These are phyloP conservation scores for Talaromyces proteolyticus DNA, from an alignment of 495 filamentous ascomycete genomes.

Conservation along the genomic window DNA sequence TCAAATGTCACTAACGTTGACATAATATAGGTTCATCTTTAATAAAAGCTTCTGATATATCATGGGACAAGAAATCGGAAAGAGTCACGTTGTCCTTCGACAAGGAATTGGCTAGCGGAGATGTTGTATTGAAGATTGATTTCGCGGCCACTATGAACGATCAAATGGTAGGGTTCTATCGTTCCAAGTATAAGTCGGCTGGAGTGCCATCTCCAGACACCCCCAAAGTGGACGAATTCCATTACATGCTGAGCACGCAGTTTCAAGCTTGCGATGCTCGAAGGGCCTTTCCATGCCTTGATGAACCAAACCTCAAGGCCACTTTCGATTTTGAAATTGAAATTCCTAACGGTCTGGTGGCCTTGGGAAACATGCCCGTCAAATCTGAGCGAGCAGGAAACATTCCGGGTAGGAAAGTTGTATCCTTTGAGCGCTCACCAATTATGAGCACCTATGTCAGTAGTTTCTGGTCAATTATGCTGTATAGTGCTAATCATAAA, in stretches of 20 bases:
- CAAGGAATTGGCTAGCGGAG: conserved; percentile 53
- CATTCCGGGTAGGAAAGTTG: conserved; percentile 62
- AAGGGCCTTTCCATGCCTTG: conserved; percentile 93
- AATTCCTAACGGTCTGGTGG: conserved; percentile 78
- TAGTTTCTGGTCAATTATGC: neutral
- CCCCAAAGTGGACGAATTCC: conserved; percentile 68
- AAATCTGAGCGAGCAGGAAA: conserved; percentile 55
- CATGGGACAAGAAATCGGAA: conserved; percentile 75
- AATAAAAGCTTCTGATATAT: conserved; percentile 57
- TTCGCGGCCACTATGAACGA: conserved; percentile 89
- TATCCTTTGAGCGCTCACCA: conserved; percentile 80
- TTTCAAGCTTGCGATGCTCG: conserved; percentile 96
- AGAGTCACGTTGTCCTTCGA: conserved; percentile 68
- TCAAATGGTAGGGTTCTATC: conserved; percentile 94
- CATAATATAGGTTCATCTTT: neutral
- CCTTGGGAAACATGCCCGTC: conserved; percentile 91
- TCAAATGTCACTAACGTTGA: too few species aligned
- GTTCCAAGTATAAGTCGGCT: conserved; percentile 84
- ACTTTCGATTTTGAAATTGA: conserved; percentile 91
- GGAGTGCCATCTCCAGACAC: conserved; percentile 63
- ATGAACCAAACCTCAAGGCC: conserved; percentile 95
- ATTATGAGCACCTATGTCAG: conserved; percentile 91
- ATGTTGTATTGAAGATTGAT: conserved; percentile 56
- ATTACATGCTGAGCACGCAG: conserved; percentile 95
- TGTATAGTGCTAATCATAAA: conserved; percentile 8